Evolutionary conservation across 2,329 filamentous ascomycete species (phyloP).

Genomic region (Diaporthe vexans): DNA sequence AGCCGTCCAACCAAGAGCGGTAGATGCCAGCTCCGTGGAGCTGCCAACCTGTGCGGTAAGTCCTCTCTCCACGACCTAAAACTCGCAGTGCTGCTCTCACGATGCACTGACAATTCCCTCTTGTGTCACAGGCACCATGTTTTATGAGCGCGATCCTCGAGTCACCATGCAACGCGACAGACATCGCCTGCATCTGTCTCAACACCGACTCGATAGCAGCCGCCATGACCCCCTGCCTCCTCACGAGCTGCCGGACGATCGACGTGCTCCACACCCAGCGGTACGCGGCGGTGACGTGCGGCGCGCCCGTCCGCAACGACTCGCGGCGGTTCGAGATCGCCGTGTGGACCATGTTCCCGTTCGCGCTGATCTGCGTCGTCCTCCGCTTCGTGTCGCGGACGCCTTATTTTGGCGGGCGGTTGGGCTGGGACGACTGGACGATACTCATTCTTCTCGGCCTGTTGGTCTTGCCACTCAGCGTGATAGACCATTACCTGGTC

Average conservation of each 20-base stretch:
- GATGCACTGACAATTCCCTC: neutral
- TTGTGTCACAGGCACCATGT: neutral
- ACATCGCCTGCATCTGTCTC: neutral
- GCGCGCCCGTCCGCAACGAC: neutral
- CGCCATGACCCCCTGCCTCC: neutral
- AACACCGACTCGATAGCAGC: neutral
- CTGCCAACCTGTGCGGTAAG: neutral
- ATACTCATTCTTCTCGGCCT: neutral
- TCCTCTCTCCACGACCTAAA: too few relatives aligned
- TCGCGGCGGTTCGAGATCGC: neutral
- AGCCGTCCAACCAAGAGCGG: too few relatives aligned
- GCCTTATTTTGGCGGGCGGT: neutral
- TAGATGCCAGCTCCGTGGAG: neutral
- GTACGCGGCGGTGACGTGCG: neutral
- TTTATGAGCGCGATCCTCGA: neutral
- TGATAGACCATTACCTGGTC: neutral
- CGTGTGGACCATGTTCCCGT: neutral
- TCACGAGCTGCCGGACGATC: neutral
- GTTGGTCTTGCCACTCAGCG: neutral
- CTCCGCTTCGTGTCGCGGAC: neutral
- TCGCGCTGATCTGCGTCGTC: neutral
- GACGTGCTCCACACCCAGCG: neutral
- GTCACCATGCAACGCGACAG: neutral
- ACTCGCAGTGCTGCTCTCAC: too few relatives aligned
- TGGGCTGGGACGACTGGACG: neutral